Evolutionary conservation across 208 protist species (phyloP).

Genomic region (Naegleria fowleri): DNA sequence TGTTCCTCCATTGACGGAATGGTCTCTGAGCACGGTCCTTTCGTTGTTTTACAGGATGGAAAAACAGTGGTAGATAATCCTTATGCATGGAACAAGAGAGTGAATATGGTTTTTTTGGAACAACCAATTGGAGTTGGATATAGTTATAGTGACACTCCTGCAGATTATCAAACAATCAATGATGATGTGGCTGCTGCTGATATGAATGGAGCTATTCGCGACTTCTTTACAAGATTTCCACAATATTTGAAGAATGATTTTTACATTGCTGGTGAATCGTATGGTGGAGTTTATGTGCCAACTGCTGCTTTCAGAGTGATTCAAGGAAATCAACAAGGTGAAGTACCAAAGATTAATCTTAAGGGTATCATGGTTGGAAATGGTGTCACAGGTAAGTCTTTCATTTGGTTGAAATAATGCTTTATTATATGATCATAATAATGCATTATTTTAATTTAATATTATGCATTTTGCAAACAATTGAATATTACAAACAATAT

Average conservation of each 20-base stretch:
- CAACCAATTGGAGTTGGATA: slow-evolving; percentile 35
- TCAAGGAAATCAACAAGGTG: slow-evolving; percentile 60
- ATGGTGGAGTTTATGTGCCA: slow-evolving; percentile 59
- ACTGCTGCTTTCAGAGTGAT: slow-evolving; percentile 58
- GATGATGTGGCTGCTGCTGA: slow-evolving; percentile 31
- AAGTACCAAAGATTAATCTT: slow-evolving; percentile 57
- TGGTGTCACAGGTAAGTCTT: background rate
- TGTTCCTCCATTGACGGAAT: slow-evolving; percentile 33
- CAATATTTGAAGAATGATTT: slow-evolving; percentile 58
- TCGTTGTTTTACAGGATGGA: background rate
- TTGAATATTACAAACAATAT: too few species aligned
- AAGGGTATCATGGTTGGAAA: slow-evolving; percentile 3
- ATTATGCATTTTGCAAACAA: too few species aligned
- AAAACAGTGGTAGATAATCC: slow-evolving; percentile 31
- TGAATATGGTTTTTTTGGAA: slow-evolving; percentile 44
- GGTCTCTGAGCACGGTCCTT: background rate
- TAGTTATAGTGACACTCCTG: slow-evolving; percentile 12
- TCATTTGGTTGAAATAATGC: too few species aligned
- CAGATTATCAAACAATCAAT: background rate
- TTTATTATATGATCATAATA: too few species aligned
- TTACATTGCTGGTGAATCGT: slow-evolving; percentile 59
- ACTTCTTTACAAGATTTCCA: slow-evolving; percentile 42
- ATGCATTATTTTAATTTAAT: too few species aligned
- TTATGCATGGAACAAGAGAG: slow-evolving; percentile 40
- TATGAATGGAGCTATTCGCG: slow-evolving; percentile 29